A percentile compares a stretch with the other conserved stretches of the same genome.
Evolutionary conservation across 2,329 filamentous ascomycete genomes (phyloP).

Genomic region (Pseudogymnoascus sp.): DNA sequence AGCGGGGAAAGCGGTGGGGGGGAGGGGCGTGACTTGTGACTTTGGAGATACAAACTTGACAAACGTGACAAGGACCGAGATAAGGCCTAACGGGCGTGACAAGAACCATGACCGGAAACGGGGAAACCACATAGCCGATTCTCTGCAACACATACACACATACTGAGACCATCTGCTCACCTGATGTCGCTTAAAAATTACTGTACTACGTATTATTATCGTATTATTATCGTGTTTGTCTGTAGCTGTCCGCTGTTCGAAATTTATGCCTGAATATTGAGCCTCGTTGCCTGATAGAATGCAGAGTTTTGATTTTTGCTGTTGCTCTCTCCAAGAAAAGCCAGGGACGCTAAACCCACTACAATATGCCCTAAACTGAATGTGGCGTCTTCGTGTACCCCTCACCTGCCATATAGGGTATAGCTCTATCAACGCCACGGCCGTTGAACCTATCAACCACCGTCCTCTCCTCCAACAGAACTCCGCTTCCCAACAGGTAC

Average conservation of each 20-base stretch:
- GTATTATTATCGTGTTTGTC: neutral
- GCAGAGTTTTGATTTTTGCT: neutral
- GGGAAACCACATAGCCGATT: neutral
- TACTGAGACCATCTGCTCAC: too few species aligned
- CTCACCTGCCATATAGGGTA: slow-evolving; percentile 1
- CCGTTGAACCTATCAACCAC: neutral
- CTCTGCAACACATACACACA: too few species aligned
- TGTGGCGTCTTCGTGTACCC: neutral
- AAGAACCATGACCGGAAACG: neutral
- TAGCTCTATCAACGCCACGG: neutral
- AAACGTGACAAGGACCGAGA: neutral
- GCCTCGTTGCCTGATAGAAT: neutral
- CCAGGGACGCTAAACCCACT: neutral
- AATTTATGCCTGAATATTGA: too few species aligned
- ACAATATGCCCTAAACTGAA: neutral
- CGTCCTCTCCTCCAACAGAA: neutral
- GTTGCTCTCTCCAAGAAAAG: slow-evolving; percentile 4
- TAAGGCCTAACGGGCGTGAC: neutral
- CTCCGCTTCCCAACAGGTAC: neutral
- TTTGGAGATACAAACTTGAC: neutral
- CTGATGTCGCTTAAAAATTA: too few species aligned
- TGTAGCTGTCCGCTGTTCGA: neutral
- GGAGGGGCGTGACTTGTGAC: slow-evolving; percentile 7
- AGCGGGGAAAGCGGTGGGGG: neutral
- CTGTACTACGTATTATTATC: neutral